Evolutionary conservation across 2,329 filamentous ascomycete genomes (phyloP), one percentile per base, ranked within the genome.

Genomic region (Beauveria medogensis): DNA sequence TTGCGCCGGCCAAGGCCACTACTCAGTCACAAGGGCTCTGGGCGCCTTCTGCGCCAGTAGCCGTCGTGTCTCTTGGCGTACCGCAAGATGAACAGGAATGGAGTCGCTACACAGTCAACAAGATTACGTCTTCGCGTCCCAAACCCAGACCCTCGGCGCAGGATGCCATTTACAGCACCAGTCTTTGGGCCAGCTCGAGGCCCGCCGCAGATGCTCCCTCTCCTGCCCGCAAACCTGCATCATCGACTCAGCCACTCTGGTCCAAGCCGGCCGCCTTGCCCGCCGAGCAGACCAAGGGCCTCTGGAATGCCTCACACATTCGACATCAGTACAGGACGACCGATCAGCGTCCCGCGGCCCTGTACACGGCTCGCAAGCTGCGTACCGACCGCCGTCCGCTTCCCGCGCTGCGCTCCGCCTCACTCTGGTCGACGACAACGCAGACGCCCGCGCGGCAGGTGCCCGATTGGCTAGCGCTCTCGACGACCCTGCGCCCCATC

Each of bases 361-460:
- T 75, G 10, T 61, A 67, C 41, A 73, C 75, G 63, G 57, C 60
- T 46, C 70, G 72, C 61, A 76, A 72, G 64, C 67, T 67, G 60
- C 72, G 74, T 54, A 65, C 66, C 51, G 64, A 65, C 41, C 62
- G 68, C 52, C 65, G 67, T 46, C 64, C 69, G 60, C 65, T 75
- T 30, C 67, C 68, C 22, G 65, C 61, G 28, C 65, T 77, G 51
- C 66, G 61, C 43, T 75, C 74, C 53, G 67, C 68, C 61, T 67
- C 66, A 53, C 72, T 77, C 55, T 76, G 75, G 75, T 67, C 65
- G 60, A 54, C 57, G 34, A 55, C 44, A 24, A 55, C 59, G 12
- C 59, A 61, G 53, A 47, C 37, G 9, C 26, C 41, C 14, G 43
- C 22, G 12, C 43, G 59, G 14, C 54, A 59, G 24, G 56, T 59